Base-by-base conservation (phyloP, 108 stramenopile genomes). In the Craspedostauros australis region DNA sequence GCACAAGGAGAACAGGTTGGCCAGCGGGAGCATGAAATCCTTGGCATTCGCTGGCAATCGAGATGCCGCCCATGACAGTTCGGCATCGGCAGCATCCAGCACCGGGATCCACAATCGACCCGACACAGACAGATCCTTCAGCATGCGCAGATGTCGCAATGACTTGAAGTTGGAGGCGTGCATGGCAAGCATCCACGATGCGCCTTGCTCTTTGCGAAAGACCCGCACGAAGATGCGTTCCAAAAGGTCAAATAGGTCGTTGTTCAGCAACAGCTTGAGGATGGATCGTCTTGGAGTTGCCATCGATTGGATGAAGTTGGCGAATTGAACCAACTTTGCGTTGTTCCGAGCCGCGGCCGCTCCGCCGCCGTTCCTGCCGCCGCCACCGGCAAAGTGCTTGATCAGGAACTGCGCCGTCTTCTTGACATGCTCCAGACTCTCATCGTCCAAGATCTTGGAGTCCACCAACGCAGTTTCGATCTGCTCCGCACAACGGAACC, bases 41-140 rank as follows among this genome's bases (percentile, higher is more conserved):
- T 88, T 66, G 4, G 85, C 64, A 30, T 69, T 70, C 19, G 69
- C 69, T 22, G 82, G 82, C 48, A 86, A 46, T 46, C 74, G 65
- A 5, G 82, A 69, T 20, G 73, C 76, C n/a, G 63, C 46, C 45
- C 69, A 84, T 14, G 68, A 68, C 25, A 88, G 70, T 49, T 92
- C 90, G 61, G 81, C 79, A 52, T 87, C 86, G 1, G 86, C 72
- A 15, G 90, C 86, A 52, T 92, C 84, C 6, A 92, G 70, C 19
- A 92, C 36, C 1, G 90, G 86, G 30, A 73, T 77, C 90, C 90
- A 92, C 2, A 92, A 64, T 28, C 79, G 83, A 6, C 84, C 84
- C 46, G 80, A 52, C 19, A 87, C 58, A 12, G 82, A 56, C 57
- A 92, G 77, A 54, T 92, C 82, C 39, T 84, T 86, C 3, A 92